A percentile compares a stretch with the other conserved stretches of the same genome.
Conservation (phyloP, 495 filamentous ascomycete species). For the Hypoxylon trugodes region DNA sequence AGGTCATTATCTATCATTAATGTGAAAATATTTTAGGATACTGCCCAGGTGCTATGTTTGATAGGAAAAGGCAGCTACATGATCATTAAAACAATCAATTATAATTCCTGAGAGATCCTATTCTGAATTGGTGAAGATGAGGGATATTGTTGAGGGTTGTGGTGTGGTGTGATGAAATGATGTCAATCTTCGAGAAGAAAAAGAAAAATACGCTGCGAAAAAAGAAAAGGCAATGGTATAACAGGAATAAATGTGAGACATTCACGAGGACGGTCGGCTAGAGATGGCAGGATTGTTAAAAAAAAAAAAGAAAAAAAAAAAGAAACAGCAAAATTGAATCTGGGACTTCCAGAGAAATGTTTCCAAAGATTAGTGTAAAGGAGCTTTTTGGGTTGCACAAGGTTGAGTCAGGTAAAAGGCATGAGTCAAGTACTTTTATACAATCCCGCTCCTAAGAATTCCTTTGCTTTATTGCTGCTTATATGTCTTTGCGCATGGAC, state of each 20-base stretch:
- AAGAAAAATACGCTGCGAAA: not conserved
- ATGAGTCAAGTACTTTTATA: slow-evolving; percentile 44
- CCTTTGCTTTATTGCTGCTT: not conserved
- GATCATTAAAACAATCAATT: too few relatives aligned
- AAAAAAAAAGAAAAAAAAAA: slow-evolving; percentile 10
- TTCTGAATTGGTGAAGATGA: too few relatives aligned
- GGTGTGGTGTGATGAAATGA: not conserved
- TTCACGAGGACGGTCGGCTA: too few relatives aligned
- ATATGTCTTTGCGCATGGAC: slow-evolving; percentile 7
- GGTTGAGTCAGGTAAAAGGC: slow-evolving; percentile 45
- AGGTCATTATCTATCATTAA: too few relatives aligned
- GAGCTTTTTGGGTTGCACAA: slow-evolving; percentile 42
- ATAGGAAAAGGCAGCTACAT: too few relatives aligned
- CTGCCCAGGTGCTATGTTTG: too few relatives aligned
- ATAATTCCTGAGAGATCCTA: too few relatives aligned
- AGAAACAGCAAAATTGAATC: slow-evolving; percentile 37
- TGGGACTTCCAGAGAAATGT: slow-evolving; percentile 31
- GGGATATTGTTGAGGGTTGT: too few relatives aligned
- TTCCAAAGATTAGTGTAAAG: slow-evolving; percentile 43
- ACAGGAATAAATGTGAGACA: too few relatives aligned
- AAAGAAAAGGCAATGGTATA: not conserved
- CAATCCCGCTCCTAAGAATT: slow-evolving; percentile 39
- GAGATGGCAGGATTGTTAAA: too few relatives aligned
- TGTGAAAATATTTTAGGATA: too few relatives aligned
- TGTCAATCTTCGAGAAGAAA: not conserved